Evolutionary conservation across 2,329 filamentous ascomycete species (phyloP), one percentile per base, ranked within the genome.

Genomic region (Fusarium aywerte): DNA sequence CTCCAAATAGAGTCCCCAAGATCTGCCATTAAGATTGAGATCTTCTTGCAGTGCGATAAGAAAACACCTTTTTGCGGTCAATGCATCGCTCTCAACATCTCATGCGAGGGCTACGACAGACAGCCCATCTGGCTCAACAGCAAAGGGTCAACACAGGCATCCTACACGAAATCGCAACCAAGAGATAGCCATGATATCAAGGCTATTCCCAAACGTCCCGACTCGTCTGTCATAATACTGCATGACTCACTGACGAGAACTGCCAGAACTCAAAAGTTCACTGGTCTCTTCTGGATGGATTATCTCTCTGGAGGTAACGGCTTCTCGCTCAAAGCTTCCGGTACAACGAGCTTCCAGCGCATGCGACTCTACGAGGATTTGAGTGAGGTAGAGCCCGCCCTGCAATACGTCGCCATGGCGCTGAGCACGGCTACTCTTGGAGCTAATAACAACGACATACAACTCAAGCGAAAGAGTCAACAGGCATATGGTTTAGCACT

Each of bases 61-160:
- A 55, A 47, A 3, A n/a, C 25, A 0, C 62, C 60, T 0, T 50
- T 38, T 2, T 65, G 61, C 11, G 54, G 62, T 1, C 61, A 65
- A 15, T 65, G 62, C 18, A 36, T 55, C 2, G 35, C 48, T 7
- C 7, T 55, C 1, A 50, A 50, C 3, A 60, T 65, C 7, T 18
- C 44, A 16, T 65, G 60, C 2, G 60, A 33, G 4, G 62, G 62
- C 4, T 65, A 65, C 4, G 48, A 43, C 0, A 56, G 44, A 3
- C 48, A 45, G 7, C 16, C 40, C 2, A 65, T 65, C 29, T 65
- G 62, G 62, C 33, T 65, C 16, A 65, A 25, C 33, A 65, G 48
- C 12, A 10, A 65, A 31, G 62, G 62, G 0, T 15, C 44, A 2
- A 36, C 23, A 13, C 55, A 55, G 12, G 59, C 23, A 8, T 27